Base-by-base conservation (phyloP, 345 rosid genomes). In the Turritis glabra region DNA sequence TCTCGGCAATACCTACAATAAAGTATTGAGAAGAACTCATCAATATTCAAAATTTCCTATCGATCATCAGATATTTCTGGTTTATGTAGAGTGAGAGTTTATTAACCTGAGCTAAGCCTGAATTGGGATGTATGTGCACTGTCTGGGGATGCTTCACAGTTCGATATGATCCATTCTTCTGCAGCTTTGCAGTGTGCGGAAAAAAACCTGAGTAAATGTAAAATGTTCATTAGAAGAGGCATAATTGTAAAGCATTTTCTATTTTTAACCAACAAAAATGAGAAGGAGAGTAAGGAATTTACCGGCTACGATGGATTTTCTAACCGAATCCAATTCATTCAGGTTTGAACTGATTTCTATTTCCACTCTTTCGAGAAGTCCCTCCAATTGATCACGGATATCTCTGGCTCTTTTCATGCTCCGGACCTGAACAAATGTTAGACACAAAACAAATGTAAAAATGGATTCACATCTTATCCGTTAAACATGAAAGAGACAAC, bases 371-470 rank as follows among this genome's bases (percentile, higher is more conserved):
- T 95, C 99, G 54, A 95, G 75, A 63, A 95, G 99, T 57, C 97
- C 97, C 73, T 90, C 97, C 85, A 92, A 69, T 74, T 95, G 99
- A 74, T 95, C 98, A 50, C 99, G 82, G 25, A 95, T 81, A 69
- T 95, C 97, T 81, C 97, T 86, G 25, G 99, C 99, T 69, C 97
- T 90, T 75, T 95, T 95, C 97, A 95, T 95, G 77, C 99, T 95
- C 85, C 97, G 83, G 29, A 95, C 99, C 99, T 95, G 74, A 51
- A 75, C 73, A 40, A 14, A 77, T 37, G 43, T 22, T 60, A 5
- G 0, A 72, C 80, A 23, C 50, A 79, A 46, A 72, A 47, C 47
- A 55, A 1, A 69, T 26, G 47, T 69, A 47, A 40, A 76, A 27
- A 25, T 67, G 41, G 68, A 22, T 71, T 8, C 60, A 63, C 25